A percentile compares a stretch with the other conserved stretches of the same genome.
Conservation (phyloP, 2,329 filamentous ascomycete genomes). For the Aspergillus thermomutatus region DNA sequence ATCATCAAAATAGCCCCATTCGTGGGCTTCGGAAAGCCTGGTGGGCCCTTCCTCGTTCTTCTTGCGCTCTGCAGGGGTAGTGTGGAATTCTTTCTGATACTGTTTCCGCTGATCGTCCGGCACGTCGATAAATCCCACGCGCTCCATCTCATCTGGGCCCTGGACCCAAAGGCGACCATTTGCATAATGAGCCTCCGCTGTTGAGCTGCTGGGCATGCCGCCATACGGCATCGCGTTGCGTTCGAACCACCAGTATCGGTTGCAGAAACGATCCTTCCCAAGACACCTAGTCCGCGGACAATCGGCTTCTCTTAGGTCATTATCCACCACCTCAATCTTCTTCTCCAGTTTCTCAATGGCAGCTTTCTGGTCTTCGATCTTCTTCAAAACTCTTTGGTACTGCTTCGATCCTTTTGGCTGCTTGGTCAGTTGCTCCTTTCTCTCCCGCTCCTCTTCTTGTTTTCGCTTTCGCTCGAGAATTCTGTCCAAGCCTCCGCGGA, state of each 20-base stretch:
- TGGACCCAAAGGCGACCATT: slow-evolving; percentile 97
- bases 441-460: slow-evolving; percentile 66
- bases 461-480: slow-evolving; percentile 75
- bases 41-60: slow-evolving; percentile 79
- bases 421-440: slow-evolving; percentile 63
- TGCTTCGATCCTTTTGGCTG: slow-evolving; percentile 79
- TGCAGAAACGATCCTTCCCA: slow-evolving; percentile 95
- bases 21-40: slow-evolving; percentile 68
- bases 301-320: slow-evolving; percentile 89
- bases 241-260: slow-evolving; percentile 99
- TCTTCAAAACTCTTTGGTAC: slow-evolving; percentile 80
- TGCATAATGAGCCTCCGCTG: slow-evolving; percentile 79
- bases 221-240: slow-evolving; percentile 96
- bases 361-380: slow-evolving; percentile 83
- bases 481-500: slow-evolving; percentile 64
- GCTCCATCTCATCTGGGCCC: slow-evolving; percentile 85
- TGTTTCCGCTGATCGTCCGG: slow-evolving; percentile 66
- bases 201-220: slow-evolving; percentile 83
- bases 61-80: slow-evolving; percentile 83
- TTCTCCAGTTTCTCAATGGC: slow-evolving; percentile 78
- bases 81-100: slow-evolving; percentile 72
- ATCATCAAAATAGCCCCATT: slow-evolving; percentile 92
- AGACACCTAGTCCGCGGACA: slow-evolving; percentile 85
- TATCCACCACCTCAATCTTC: slow-evolving; percentile 80
- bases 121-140: slow-evolving; percentile 80